Evolutionary conservation across 2,329 filamentous ascomycete species (phyloP).

Genomic region (Cylindrodendrum hubeiense): DNA sequence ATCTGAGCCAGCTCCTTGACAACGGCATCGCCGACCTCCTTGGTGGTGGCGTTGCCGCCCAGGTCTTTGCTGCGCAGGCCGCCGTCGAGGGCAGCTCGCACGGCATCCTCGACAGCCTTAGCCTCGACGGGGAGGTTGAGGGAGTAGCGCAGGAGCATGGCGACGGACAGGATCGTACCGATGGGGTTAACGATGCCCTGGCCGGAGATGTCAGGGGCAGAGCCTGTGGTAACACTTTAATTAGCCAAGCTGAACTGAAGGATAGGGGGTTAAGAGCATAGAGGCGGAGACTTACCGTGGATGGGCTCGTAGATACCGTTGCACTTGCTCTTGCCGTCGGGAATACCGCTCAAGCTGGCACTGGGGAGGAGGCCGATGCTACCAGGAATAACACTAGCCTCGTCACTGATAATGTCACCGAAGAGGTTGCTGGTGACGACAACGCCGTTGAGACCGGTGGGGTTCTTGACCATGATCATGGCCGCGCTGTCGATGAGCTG

Average conservation of each 20-base stretch:
- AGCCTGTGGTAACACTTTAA: slow-evolving; percentile 22
- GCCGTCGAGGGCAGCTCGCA: slow-evolving; percentile 82
- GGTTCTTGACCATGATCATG: slow-evolving; percentile 98
- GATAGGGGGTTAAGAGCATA: background rate
- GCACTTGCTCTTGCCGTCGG: slow-evolving; percentile 85
- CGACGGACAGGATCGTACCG: slow-evolving; percentile 89
- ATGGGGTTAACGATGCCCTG: slow-evolving; percentile 91
- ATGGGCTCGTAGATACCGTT: slow-evolving; percentile 99
- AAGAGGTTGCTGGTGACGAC: slow-evolving; percentile 95
- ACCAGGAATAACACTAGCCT: slow-evolving; percentile 94
- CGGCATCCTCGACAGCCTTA: slow-evolving; percentile 83
- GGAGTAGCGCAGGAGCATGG: slow-evolving; percentile 97
- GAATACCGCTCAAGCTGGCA: slow-evolving; percentile 87
- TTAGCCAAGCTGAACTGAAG: slow-evolving; percentile 5
- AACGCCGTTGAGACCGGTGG: slow-evolving; percentile 86
- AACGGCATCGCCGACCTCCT: slow-evolving; percentile 82
- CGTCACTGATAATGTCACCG: slow-evolving; percentile 95
- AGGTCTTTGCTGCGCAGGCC: slow-evolving; percentile 88
- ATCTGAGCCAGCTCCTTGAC: slow-evolving; percentile 77
- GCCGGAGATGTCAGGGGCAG: slow-evolving; percentile 79
- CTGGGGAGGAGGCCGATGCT: slow-evolving; percentile 89
- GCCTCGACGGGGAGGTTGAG: slow-evolving; percentile 84
- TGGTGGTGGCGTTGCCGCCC: slow-evolving; percentile 79
- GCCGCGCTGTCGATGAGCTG: slow-evolving; percentile 97
- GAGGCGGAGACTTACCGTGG: slow-evolving; percentile 72